Conservation (phyloP, 345 rosid species). For the Firmiana major region DNA sequence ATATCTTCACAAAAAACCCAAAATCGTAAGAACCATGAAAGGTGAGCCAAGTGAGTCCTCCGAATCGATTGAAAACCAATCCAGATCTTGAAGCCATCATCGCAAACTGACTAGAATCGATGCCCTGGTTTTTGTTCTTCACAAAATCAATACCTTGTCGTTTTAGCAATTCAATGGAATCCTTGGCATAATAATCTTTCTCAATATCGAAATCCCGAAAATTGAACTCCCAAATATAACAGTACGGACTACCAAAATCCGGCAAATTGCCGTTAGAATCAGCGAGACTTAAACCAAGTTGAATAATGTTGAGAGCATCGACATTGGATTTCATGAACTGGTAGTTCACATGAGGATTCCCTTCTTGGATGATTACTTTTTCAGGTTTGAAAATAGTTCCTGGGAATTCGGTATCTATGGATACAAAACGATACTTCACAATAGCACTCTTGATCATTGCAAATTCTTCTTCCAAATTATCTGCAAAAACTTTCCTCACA, state of each 20-base stretch:
- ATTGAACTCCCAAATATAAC: constrained; percentile 11
- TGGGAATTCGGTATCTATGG: not conserved
- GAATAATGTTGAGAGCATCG: not conserved
- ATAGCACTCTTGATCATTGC: not conserved
- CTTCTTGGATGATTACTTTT: too few relatives aligned
- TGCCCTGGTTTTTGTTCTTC: not conserved
- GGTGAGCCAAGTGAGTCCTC: not conserved
- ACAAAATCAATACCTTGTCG: constrained; percentile 7
- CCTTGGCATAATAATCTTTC: not conserved
- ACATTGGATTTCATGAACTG: not conserved
- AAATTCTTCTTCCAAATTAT: not conserved
- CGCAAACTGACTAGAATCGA: not conserved
- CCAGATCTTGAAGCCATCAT: not conserved
- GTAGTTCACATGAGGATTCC: not conserved
- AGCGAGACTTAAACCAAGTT: constrained; percentile 3
- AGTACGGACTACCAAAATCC: not conserved
- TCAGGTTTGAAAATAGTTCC: not conserved
- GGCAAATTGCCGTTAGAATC: not conserved
- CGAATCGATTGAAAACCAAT: not conserved
- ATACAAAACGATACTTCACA: not conserved
- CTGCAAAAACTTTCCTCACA: not conserved
- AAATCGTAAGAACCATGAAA: not conserved
- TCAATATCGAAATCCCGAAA: constrained; percentile 2
- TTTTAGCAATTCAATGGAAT: not conserved
- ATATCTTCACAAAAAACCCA: not conserved